Conservation (phyloP, 208 protist genomes). For the Lotmaria passim region DNA sequence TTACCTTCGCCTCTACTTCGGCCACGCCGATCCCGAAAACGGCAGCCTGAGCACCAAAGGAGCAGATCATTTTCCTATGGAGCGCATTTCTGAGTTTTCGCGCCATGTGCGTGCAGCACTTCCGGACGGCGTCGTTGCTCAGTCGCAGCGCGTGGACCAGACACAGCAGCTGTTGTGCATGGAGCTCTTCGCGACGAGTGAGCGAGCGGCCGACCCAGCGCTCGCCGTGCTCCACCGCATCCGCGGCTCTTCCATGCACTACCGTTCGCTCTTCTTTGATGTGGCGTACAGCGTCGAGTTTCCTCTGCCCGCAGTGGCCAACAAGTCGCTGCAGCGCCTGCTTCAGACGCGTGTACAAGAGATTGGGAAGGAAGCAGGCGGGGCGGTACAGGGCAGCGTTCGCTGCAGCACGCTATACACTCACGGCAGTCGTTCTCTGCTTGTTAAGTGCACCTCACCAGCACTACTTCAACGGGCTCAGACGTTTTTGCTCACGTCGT, state of each 20-base stretch:
- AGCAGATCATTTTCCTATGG: neutral
- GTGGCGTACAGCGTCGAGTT: constrained; percentile 11
- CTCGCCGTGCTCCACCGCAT: constrained; percentile 10
- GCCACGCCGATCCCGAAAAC: neutral
- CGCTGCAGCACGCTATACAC: neutral
- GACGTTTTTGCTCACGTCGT: neutral
- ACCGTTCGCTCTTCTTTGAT: constrained; percentile 11
- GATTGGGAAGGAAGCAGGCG: neutral
- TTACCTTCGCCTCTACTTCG: constrained; percentile 4
- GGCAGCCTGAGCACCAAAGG: neutral
- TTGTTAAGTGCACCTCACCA: neutral
- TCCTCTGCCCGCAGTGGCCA: constrained; percentile 5
- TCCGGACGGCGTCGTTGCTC: neutral
- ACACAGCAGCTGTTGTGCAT: constrained; percentile 1
- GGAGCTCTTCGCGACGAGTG: neutral
- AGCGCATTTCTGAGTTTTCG: constrained; percentile 1
- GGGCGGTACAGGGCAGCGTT: neutral
- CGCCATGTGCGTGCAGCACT: constrained; percentile 4
- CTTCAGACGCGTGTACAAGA: neutral
- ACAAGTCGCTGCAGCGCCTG: constrained; percentile 7
- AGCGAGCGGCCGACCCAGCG: constrained; percentile 1
- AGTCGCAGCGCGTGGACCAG: neutral
- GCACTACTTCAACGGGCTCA: neutral
- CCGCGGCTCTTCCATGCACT: constrained; percentile 6
- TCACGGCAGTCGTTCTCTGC: constrained; percentile 10